Evolutionary conservation across 805 yeast species (phyloP), one percentile per base, ranked within the genome.

Genomic region (Lipomyces spencermartinsiae): DNA sequence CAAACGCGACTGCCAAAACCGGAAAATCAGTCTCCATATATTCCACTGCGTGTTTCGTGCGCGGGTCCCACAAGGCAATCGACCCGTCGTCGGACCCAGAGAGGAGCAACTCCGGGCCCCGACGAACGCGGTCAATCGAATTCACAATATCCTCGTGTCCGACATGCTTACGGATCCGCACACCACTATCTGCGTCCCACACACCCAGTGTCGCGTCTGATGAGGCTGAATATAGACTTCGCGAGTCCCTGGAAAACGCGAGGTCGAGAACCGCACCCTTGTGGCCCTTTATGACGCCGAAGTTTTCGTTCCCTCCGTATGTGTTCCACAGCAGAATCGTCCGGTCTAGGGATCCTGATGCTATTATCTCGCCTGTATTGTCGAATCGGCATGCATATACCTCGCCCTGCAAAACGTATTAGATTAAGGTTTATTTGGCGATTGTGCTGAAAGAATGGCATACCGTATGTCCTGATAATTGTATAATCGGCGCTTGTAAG

Each of bases 61-160:
- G 78, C 31, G 81, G 77, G 71, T 91, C 97, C 94, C 94, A 91
- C 1, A 88, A 12, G 53, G 80, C 79, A 0, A 85, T 80, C 2
- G 78, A 67, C 0, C 93, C 92, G 73, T 88, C 92, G 72, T 91
- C 97, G 9, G 88, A 83, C 3, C 86, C 91, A 49, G 91, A 84
- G 1, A 85, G 82, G 4, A 80, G 67, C 8, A 78, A 64, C 57
- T 80, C 81, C 2, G 69, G 62, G 22, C 75, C 79, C 8, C 73
- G 74, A 31, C 79, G 76, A 64, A 71, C 74, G 10, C 76, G 74
- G 29, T 76, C 83, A 1, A 90, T 78, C 69, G 88, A 84, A 74
- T 91, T 90, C 1, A 90, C 86, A 5, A 84, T 82, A 12, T 80
- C 78, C 3, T 77, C 78, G 74, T 87, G 90, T 1, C 85, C 86